Conservation (phyloP, 2,329 filamentous ascomycete species). For the Samsoniella hepiali region DNA sequence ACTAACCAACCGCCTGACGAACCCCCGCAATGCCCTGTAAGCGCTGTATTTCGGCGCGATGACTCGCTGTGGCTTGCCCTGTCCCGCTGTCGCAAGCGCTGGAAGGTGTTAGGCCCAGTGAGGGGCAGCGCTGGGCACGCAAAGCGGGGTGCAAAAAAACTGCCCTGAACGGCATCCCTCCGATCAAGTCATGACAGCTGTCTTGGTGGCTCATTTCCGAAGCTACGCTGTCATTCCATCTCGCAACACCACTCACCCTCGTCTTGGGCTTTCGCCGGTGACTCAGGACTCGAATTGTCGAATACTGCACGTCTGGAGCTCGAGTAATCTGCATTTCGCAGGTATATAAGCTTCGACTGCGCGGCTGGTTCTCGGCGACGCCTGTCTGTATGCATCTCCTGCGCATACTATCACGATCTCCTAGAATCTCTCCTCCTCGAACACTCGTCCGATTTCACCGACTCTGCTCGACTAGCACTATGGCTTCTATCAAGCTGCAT, state of each 20-base stretch:
- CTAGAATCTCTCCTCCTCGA: slow-evolving; percentile 29
- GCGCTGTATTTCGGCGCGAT: not conserved
- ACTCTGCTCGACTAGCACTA: slow-evolving; percentile 37
- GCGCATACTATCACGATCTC: slow-evolving; percentile 30
- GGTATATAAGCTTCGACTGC: slow-evolving; percentile 4
- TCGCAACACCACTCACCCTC: slow-evolving; percentile 2
- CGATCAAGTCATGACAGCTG: slow-evolving; percentile 13
- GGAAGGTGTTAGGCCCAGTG: not conserved
- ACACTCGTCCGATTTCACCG: slow-evolving; percentile 29
- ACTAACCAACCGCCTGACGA: not conserved
- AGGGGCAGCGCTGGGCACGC: slow-evolving; percentile 15
- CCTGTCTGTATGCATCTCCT: slow-evolving; percentile 32
- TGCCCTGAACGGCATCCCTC: slow-evolving; percentile 9
- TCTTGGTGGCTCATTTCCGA: slow-evolving; percentile 14
- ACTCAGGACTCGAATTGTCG: slow-evolving; percentile 7
- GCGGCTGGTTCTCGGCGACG: not conserved
- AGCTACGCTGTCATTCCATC: slow-evolving; percentile 12
- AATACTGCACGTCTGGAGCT: not conserved
- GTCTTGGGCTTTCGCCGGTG: slow-evolving; percentile 13
- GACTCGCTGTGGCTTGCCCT: not conserved
- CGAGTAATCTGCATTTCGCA: not conserved
- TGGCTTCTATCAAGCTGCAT: slow-evolving; percentile 67
- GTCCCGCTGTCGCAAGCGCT: not conserved
- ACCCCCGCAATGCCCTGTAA: not conserved
- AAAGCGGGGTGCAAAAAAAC: slow-evolving; percentile 18